Conservation (phyloP, 2,329 filamentous ascomycete genomes). For the Colletotrichum karsti region DNA sequence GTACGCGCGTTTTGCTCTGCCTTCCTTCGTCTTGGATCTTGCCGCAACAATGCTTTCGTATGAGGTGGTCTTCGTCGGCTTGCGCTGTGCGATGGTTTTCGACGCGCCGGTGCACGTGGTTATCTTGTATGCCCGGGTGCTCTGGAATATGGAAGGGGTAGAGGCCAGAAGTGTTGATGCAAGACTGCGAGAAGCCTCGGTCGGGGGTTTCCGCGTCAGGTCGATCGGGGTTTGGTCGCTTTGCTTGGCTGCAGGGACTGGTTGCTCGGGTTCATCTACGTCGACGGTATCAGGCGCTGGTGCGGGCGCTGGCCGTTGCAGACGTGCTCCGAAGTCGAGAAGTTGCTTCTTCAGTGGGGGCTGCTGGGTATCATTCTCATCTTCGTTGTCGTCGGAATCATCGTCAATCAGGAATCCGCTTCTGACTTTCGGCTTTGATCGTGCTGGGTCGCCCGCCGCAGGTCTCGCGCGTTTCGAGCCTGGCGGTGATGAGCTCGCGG, state of each 20-base stretch:
- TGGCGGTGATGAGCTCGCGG: constrained; percentile 55
- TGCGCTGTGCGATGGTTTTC: constrained; percentile 64
- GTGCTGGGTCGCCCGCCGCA: constrained; percentile 42
- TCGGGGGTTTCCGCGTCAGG: neutral
- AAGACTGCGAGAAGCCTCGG: neutral
- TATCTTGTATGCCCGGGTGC: constrained; percentile 46
- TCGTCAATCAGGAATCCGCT: constrained; percentile 51
- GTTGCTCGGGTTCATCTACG: neutral
- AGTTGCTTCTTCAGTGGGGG: constrained; percentile 31
- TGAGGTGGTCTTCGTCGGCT: constrained; percentile 52
- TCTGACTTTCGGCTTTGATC: constrained; percentile 39
- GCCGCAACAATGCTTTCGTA: constrained; percentile 76
- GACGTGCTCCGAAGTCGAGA: constrained; percentile 11
- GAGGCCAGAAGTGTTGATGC: constrained; percentile 15
- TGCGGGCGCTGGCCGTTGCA: constrained; percentile 3
- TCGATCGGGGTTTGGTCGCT: neutral
- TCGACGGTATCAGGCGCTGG: neutral
- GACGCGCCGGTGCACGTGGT: constrained; percentile 67
- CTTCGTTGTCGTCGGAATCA: constrained; percentile 40
- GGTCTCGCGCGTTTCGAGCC: constrained; percentile 45
- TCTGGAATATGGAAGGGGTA: constrained; percentile 27
- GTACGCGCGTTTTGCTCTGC: constrained; percentile 78
- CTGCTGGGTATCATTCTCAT: constrained; percentile 7
- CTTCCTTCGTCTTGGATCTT: constrained; percentile 71
- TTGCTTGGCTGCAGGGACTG: neutral